Conservation (phyloP, 805 yeast species). For the Candida rishiriensis region DNA sequence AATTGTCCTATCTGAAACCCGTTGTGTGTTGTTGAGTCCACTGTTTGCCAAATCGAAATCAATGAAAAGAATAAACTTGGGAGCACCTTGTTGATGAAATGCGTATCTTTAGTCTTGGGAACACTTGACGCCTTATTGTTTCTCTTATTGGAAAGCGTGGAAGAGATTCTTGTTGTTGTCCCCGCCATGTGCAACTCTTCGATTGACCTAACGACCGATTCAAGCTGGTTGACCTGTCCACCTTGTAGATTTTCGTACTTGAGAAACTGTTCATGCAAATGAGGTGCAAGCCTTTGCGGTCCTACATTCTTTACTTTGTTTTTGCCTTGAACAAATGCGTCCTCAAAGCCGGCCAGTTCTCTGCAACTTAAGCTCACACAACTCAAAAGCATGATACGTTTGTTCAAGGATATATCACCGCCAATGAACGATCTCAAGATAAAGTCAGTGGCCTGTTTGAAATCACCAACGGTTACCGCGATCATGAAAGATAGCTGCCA, state of each 20-base stretch:
- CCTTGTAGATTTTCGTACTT: slow-evolving; percentile 12
- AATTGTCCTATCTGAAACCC: slow-evolving; percentile 49
- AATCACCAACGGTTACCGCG: slow-evolving; percentile 53
- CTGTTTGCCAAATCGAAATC: slow-evolving; percentile 40
- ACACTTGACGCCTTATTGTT: not conserved
- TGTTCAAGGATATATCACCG: slow-evolving; percentile 81
- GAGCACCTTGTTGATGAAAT: slow-evolving; percentile 36
- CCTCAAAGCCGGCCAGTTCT: slow-evolving; percentile 62
- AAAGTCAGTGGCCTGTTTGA: slow-evolving; percentile 38
- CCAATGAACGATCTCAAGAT: slow-evolving; percentile 46
- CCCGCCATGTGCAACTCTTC: slow-evolving; percentile 31
- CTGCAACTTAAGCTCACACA: slow-evolving; percentile 68
- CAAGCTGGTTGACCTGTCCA: slow-evolving; percentile 1
- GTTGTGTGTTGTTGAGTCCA: slow-evolving; percentile 32
- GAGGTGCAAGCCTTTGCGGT: slow-evolving; percentile 39
- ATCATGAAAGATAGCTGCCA: slow-evolving; percentile 60
- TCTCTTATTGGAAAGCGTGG: slow-evolving; percentile 24
- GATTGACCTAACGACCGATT: slow-evolving; percentile 8
- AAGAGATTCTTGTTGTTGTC: slow-evolving; percentile 39
- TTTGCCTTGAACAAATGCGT: slow-evolving; percentile 38
- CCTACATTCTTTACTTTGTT: slow-evolving; percentile 27
- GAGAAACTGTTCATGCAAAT: slow-evolving; percentile 41
- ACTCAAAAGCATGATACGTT: slow-evolving; percentile 64
- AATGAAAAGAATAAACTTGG: slow-evolving; percentile 51
- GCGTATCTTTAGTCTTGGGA: slow-evolving; percentile 20